Base-by-base conservation (phyloP, 495 filamentous ascomycete species). In the Monascus purpureus region DNA sequence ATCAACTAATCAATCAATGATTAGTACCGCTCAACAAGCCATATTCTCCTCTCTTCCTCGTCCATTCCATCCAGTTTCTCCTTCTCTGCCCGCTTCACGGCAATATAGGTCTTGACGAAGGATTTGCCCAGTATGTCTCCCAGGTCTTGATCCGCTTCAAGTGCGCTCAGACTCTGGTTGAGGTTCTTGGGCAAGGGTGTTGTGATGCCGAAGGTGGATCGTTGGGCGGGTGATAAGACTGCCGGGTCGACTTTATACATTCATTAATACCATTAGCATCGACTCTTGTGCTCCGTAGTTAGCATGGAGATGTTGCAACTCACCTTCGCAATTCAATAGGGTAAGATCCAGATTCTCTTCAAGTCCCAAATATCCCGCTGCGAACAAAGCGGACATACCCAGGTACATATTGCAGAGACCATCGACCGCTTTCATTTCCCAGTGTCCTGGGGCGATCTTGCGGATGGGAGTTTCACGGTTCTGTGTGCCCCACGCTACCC, bases 361-460 rank as follows among this genome's bases (percentile, higher is more conserved):
- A 4, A 84, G 33, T 0, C 82, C 85, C n/a, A 68, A 31, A 6
- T 68, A 56, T 0, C 86, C 85, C 0, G 71, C 73, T 0, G 65
- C 65, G 2, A 93, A 43, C 6, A 93, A 48, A 0, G 78, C 78
- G 8, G 74, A 71, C 36, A 64, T 38, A 6, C 58, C 59, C 2
- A 64, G 28, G 32, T 66, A 66, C 35, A 54, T 52, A 37, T 66
- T 66, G 8, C 57, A 56, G 9, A 59, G 24, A 2, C 58, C 61
- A 25, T 64, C 59, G 1, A 61, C 31, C 0, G 46, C 45, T 32
- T 60, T 62, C 36, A 66, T 37, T 28, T 66, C 61, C 50, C 52
- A 66, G 12, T 57, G 56, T 2, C 47, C 55, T 0, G 42, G 13
- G 0, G 30, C 40, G 31, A 64, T 59, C 35, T 60, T 58, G 6